These are phyloP conservation scores for Chloranthus sessilifolius DNA, from an alignment of 164 flowering plant species.

Conservation along the genomic window DNA sequence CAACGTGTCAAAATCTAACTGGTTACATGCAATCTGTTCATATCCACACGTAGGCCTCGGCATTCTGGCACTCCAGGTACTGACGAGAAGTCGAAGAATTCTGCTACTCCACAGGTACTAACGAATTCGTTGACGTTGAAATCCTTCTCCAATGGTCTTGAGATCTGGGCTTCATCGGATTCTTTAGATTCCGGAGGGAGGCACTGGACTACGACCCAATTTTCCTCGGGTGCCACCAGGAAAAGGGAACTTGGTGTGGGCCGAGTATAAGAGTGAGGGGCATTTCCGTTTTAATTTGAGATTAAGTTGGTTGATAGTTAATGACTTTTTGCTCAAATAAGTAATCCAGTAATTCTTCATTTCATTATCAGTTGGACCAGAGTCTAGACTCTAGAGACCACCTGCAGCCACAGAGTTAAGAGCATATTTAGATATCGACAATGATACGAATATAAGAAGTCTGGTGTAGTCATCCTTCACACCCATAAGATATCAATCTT, in stretches of 20 bases:
- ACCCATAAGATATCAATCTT: too few relatives aligned
- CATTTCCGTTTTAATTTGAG: slow-evolving; percentile 11
- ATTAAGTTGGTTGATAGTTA: slow-evolving; percentile 15
- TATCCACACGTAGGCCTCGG: slow-evolving; percentile 1
- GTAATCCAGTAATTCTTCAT: slow-evolving; percentile 24
- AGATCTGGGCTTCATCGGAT: neutral
- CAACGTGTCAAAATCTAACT: slow-evolving; percentile 4
- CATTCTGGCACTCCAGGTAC: neutral
- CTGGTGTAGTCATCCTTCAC: too few relatives aligned
- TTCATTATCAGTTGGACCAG: slow-evolving; percentile 21
- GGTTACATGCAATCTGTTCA: neutral
- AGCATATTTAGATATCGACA: too few relatives aligned
- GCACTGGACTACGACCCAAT: neutral
- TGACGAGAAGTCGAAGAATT: slow-evolving; percentile 5
- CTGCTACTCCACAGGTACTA: too few relatives aligned
- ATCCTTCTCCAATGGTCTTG: neutral
- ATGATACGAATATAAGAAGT: too few relatives aligned
- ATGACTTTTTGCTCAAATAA: slow-evolving; percentile 25
- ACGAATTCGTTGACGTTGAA: too few relatives aligned
- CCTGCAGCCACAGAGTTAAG: too few relatives aligned
- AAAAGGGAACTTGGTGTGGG: slow-evolving; percentile 1
- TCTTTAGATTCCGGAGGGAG: neutral
- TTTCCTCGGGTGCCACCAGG: neutral
- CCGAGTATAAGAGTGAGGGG: neutral
- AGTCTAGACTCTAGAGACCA: slow-evolving; percentile 18